These are phyloP conservation scores for Triglochin maritima DNA, from an alignment of 106 monocot species.

Conservation along the genomic window DNA sequence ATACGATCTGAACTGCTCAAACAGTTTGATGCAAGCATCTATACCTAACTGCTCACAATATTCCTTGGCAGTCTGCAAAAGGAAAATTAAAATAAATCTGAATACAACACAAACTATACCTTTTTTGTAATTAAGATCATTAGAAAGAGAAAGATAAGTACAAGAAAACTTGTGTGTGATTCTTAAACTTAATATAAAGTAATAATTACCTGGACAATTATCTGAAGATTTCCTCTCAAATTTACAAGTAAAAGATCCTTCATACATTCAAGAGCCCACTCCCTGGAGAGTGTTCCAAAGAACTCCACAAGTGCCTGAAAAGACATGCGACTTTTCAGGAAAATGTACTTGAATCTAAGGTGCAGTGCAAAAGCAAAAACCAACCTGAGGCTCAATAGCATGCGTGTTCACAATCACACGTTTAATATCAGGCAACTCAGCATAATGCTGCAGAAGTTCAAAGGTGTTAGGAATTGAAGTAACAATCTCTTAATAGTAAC, in stretches of 20 bases:
- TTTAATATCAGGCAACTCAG: conserved; percentile 93
- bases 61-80: conserved; percentile 77
- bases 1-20: conserved; percentile 82
- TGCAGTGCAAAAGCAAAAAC: conserved; percentile 2
- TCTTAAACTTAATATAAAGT: neutral
- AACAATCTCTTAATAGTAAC: neutral
- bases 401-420: conserved; percentile 98
- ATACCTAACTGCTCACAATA: conserved; percentile 94
- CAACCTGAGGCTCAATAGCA: conserved; percentile 97
- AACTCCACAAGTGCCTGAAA: conserved; percentile 88
- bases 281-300: conserved; percentile 91
- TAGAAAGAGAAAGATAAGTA: too few relatives aligned
- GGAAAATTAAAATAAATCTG: neutral
- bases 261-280: conserved; percentile 99
- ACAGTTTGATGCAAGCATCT: conserved; percentile 66
- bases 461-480: neutral
- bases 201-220: conserved; percentile 76
- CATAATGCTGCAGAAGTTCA: conserved; percentile 59
- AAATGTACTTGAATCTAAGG: neutral
- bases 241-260: conserved; percentile 92
- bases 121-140: too few relatives aligned
- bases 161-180: too few relatives aligned
- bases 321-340: neutral
- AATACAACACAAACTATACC: too few relatives aligned
- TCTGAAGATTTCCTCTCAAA: conserved; percentile 95